Evolutionary conservation across 371 early-diverging fungal species (phyloP), one percentile per base, ranked within the genome.

Genomic region (Lichtheimia hyalospora): DNA sequence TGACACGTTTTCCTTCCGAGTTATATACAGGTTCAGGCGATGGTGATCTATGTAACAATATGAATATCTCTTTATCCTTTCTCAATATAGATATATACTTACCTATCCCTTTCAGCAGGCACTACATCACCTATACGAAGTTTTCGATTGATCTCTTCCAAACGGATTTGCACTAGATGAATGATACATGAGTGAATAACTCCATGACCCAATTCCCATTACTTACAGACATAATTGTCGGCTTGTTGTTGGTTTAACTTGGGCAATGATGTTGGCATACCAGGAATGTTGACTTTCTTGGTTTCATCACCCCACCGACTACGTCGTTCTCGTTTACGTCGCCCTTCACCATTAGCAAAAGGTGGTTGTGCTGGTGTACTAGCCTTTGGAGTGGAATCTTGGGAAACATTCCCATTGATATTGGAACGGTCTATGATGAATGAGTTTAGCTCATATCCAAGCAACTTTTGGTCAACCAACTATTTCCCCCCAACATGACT

Each of bases 21-120:
- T 93, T 92, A 67, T 96, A 97, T 15, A 85, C 77, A 8, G 98
- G 98, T 68, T 93, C 91, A 10, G 98, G 98, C 34, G 96, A 96
- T 15, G 91, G 91, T 15, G 98, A 97, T 71, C 98, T 90, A 25
- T 21, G 50, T 41, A n/a, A 41, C 10, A 56, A 58, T n/a, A 48
- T 18, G 16, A 42, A 55, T 13, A 41, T 46, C 16, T 7, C 48
- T 46, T 55, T 41, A 15, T 25, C 15, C n/a, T 16, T 54, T 6
- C 2, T 5, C 0, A 20, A 54, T 40, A 40, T 3, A 54, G 63
- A 28, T 15, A 25, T 5, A 21, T 24, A 41, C 49, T 42, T 79
- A 89, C 89, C 89, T 81, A 41, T 83, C 78, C 43, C 83, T 77
- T 54, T 91, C 92, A 12, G 81, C 68, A 12, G 97, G 97, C 24